Conservation (phyloP, 192 early-diverging fungal genomes). For the Cladochytrium replicatum region DNA sequence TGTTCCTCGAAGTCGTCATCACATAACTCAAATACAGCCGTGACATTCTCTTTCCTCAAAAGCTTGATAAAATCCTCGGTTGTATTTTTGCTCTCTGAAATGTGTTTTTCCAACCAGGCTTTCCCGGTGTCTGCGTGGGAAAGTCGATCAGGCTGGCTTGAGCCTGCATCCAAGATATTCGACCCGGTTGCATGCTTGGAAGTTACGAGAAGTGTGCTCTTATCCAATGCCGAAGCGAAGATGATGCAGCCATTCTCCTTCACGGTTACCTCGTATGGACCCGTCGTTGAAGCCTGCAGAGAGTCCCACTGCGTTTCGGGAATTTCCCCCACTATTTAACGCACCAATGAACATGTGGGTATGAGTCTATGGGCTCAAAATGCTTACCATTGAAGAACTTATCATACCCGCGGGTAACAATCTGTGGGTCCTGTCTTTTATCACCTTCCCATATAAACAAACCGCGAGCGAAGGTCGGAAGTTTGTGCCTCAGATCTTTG, state of each 20-base stretch:
- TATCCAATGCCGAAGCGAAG: slow-evolving; percentile 60
- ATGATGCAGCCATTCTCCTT: slow-evolving; percentile 99
- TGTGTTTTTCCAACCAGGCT: slow-evolving; percentile 63
- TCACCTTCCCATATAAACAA: slow-evolving; percentile 47
- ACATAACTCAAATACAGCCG: slow-evolving; percentile 72
- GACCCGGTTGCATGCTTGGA: slow-evolving; percentile 73
- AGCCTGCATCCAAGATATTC: neutral
- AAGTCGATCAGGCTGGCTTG: too few species aligned
- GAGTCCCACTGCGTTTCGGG: slow-evolving; percentile 33
- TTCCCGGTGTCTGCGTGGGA: slow-evolving; percentile 55
- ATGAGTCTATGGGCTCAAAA: neutral
- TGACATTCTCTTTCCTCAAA: slow-evolving; percentile 60
- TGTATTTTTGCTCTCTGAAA: slow-evolving; percentile 44
- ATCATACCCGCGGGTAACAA: slow-evolving; percentile 84
- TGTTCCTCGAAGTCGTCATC: slow-evolving; percentile 97
- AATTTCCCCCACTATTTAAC: slow-evolving; percentile 17
- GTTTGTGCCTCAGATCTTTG: slow-evolving; percentile 44
- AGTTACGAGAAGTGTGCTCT: slow-evolving; percentile 65
- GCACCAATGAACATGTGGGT: too few species aligned
- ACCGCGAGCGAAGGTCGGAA: slow-evolving; percentile 74
- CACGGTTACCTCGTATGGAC: slow-evolving; percentile 83
- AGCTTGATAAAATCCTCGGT: slow-evolving; percentile 61
- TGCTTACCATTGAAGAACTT: slow-evolving; percentile 84
- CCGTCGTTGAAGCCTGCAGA: slow-evolving; percentile 51
- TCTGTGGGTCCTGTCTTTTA: slow-evolving; percentile 22